phyloP scores from a whole-genome alignment of 805 yeast genomes.

The Lachancea fermentati region DNA sequence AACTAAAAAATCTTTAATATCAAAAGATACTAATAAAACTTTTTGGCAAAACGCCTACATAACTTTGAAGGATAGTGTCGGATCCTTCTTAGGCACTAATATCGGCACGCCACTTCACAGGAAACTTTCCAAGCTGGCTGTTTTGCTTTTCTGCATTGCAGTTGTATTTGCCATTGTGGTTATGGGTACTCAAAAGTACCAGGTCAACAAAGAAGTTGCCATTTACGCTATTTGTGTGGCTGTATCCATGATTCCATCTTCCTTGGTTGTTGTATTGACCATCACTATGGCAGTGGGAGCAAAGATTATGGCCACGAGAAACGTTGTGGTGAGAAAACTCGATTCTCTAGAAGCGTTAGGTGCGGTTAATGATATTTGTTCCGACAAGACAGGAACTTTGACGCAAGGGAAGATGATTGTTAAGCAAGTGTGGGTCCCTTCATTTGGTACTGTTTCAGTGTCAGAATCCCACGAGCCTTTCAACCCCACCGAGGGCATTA shows the following conservation, averaged over 20 bases:
- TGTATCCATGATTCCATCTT: slow-evolving; percentile 98
- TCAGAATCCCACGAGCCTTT: slow-evolving; percentile 71
- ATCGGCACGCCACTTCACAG: slow-evolving; percentile 81
- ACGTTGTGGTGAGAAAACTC: slow-evolving; percentile 87
- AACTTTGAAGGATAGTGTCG: slow-evolving; percentile 50
- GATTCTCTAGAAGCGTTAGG: slow-evolving; percentile 95
- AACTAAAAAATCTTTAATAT: slow-evolving; percentile 20
- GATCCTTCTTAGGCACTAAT: slow-evolving; percentile 67
- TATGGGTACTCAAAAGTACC: slow-evolving; percentile 75
- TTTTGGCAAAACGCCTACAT: slow-evolving; percentile 31
- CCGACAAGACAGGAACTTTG: slow-evolving; percentile 87
- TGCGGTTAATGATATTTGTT: slow-evolving; percentile 86
- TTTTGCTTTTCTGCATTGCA: slow-evolving; percentile 64
- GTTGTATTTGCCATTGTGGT: slow-evolving; percentile 83
- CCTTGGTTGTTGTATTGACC: slow-evolving; percentile 94
- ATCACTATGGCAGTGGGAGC: slow-evolving; percentile 96
- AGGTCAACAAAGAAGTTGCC: slow-evolving; percentile 75
- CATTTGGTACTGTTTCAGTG: slow-evolving; percentile 58
- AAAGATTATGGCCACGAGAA: slow-evolving; percentile 87
- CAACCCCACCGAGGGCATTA: slow-evolving; percentile 90
- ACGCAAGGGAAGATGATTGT: slow-evolving; percentile 91
- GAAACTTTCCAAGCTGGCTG: slow-evolving; percentile 70
- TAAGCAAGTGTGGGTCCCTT: slow-evolving; percentile 76
- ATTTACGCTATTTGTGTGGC: slow-evolving; percentile 91
- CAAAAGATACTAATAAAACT: slow-evolving; percentile 39